Evolutionary conservation across 1,284 basidiomycete genomes (phyloP), one percentile per base, ranked within the genome.

Genomic region (Trichosporon coremiiforme): DNA sequence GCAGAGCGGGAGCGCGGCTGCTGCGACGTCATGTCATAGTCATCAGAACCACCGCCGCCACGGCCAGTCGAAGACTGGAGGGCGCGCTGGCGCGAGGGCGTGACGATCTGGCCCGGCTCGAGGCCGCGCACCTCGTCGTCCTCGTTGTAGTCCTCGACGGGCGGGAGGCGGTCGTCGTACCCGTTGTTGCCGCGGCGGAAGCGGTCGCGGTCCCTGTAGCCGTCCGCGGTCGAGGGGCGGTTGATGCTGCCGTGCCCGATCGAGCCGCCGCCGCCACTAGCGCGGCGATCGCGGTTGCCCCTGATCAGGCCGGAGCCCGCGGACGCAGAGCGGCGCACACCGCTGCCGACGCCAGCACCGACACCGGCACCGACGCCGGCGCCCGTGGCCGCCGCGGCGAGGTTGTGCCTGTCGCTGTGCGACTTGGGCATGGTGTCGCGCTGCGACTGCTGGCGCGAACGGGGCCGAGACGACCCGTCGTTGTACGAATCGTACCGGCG

Each of bases 21-120:
- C 57, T 17, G 62, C 60, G 62, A 60, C 57, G 57, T 31, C 1
- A 1, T 31, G 57, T 60, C 57, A 33, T 75, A 75, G 33, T 69
- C 29, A 64, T n/a, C n/a, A n/a, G 74, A 74, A 15, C 73, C 29
- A n/a, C 47, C 38, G 67, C 66, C n/a, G 67, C 69, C 70, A 66
- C 69, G 62, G 71, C 68, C 4, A 70, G 64, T 60, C 70, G 71
- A 74, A 12, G 17, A 65, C 70, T 83, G 82, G 50, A 82, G 72
- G 60, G 79, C 66, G 22, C 74, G 76, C 72, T 84, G 80, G 35
- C 73, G 72, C 15, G 77, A 68, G 22, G 66, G 71, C 31, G 75
- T 70, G 29, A 74, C 69, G 64, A 77, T 71, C 35, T 80, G 75
- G 65, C 76, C 80, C 12, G 76, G 72, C 33, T 66, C 70, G 36